phyloP scores from a whole-genome alignment of 2,329 filamentous ascomycete genomes.

The Ascochyta fabae region DNA sequence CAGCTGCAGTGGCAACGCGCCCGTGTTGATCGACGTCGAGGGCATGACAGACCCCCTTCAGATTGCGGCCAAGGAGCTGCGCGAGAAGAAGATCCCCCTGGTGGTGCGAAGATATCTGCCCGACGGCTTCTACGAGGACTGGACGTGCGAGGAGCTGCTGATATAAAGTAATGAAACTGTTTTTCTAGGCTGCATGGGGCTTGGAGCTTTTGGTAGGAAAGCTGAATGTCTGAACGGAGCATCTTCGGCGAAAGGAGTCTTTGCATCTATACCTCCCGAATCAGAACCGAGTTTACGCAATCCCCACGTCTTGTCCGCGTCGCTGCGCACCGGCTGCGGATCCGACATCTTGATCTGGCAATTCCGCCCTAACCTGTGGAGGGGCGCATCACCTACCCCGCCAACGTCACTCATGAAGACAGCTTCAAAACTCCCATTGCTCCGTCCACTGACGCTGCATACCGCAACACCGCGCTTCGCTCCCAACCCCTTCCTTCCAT shows the following conservation, averaged over 20 bases:
- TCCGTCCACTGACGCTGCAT: constrained; percentile 17
- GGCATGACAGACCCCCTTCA: constrained; percentile 97
- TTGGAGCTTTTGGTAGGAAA: constrained; percentile 44
- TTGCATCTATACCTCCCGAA: constrained; percentile 40
- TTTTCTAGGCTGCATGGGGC: constrained; percentile 40
- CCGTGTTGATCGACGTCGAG: constrained; percentile 93
- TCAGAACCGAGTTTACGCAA: constrained; percentile 41
- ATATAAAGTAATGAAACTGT: constrained; percentile 23
- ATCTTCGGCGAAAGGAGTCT: constrained; percentile 46
- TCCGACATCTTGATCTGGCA: constrained; percentile 29
- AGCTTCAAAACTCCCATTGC: constrained; percentile 32
- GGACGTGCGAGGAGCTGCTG: constrained; percentile 95
- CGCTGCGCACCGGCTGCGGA: constrained; percentile 36
- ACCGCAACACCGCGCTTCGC: constrained; percentile 3
- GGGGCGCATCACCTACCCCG: constrained; percentile 7
- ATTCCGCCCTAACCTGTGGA: constrained; percentile 12
- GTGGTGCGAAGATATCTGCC: constrained; percentile 95
- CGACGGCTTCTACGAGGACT: constrained; percentile 99
- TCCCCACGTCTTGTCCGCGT: constrained; percentile 33
- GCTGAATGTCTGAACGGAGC: constrained; percentile 28
- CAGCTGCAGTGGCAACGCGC: constrained; percentile 84
- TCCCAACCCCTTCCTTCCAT: constrained; percentile 16
- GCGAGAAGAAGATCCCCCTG: constrained; percentile 97
- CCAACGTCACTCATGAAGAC: constrained; percentile 40
- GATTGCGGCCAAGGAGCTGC: constrained; percentile 96